These are phyloP conservation scores for Lactarius pseudohatsudake DNA, from an alignment of 768 basidiomycete species.

Conservation along the genomic window DNA sequence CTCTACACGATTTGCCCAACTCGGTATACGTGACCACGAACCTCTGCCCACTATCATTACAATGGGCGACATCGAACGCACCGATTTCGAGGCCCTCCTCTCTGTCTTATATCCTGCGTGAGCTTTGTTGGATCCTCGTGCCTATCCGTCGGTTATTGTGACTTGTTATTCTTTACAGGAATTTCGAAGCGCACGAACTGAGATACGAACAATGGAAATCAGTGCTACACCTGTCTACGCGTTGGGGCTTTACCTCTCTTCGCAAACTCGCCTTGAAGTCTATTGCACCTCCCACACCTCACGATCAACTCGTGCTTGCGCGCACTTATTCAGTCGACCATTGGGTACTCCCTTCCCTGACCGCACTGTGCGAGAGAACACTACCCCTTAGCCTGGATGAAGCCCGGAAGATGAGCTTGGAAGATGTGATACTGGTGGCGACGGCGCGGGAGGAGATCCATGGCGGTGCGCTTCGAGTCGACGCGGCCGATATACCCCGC, in stretches of 20 bases:
- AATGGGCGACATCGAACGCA: not conserved
- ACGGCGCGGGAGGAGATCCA: slow-evolving; percentile 25
- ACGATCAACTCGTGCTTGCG: slow-evolving; percentile 24
- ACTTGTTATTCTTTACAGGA: slow-evolving; percentile 5
- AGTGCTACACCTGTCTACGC: slow-evolving; percentile 34
- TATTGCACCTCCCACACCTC: slow-evolving; percentile 19
- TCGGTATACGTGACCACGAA: not conserved
- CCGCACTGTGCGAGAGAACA: slow-evolving; percentile 21
- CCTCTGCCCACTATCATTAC: not conserved
- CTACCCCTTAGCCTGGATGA: slow-evolving; percentile 16
- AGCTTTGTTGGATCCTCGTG: not conserved
- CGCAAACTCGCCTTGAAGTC: slow-evolving; percentile 29
- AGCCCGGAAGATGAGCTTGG: slow-evolving; percentile 16
- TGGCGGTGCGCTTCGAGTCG: not conserved
- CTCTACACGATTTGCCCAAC: slow-evolving; percentile 5
- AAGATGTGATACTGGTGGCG: slow-evolving; percentile 24
- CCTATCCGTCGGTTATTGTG: not conserved
- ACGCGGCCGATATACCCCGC: slow-evolving; percentile 9
- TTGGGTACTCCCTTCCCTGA: slow-evolving; percentile 25
- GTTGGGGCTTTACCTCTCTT: slow-evolving; percentile 36
- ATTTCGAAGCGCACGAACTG: slow-evolving; percentile 21
- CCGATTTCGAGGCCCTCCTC: slow-evolving; percentile 24
- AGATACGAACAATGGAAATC: slow-evolving; percentile 34
- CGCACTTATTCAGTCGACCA: slow-evolving; percentile 23
- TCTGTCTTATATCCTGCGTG: not conserved